Percentiles rank a stretch among this genome's conserved stretches.
Evolutionary conservation across 768 basidiomycete genomes (phyloP).

Genomic region (Pisolithus sp.): DNA sequence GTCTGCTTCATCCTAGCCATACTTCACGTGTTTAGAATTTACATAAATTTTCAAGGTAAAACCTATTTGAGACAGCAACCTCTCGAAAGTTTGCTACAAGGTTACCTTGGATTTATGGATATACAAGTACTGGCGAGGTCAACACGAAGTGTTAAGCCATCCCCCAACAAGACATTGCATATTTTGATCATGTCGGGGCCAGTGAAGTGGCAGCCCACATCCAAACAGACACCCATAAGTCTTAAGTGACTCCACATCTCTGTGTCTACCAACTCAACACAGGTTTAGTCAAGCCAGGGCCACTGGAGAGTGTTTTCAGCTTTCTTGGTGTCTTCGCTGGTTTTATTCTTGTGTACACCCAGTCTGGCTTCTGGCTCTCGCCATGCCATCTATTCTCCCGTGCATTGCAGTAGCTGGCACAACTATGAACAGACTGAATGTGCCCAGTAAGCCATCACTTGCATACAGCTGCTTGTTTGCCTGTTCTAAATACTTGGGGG

Average conservation of each 20-base stretch:
- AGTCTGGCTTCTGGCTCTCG: constrained; percentile 80
- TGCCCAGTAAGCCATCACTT: constrained; percentile 48
- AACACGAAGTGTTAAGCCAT: constrained; percentile 74
- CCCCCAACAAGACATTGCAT: constrained; percentile 82
- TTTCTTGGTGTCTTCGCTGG: constrained; percentile 68
- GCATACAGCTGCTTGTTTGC: background rate
- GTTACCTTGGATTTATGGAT: constrained; percentile 65
- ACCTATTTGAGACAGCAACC: no score
- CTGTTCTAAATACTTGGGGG: background rate
- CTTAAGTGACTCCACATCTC: background rate
- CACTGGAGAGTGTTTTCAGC: constrained; percentile 78
- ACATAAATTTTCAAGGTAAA: no score
- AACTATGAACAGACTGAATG: constrained; percentile 63
- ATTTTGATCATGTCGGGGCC: constrained; percentile 86
- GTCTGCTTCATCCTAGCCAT: no score
- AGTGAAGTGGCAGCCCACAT: constrained; percentile 66
- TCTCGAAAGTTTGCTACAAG: background rate
- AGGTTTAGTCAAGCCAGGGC: constrained; percentile 89
- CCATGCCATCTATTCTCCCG: constrained; percentile 74
- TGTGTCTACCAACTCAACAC: background rate
- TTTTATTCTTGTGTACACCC: constrained; percentile 66
- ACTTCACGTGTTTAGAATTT: no score
- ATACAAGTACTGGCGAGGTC: constrained; percentile 61
- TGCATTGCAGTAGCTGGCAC: constrained; percentile 72
- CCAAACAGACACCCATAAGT: constrained; percentile 60